A percentile compares a stretch with the other conserved stretches of the same genome.
Conservation (phyloP, 2,329 filamentous ascomycete genomes). For the Pseudogymnoascus sp. region DNA sequence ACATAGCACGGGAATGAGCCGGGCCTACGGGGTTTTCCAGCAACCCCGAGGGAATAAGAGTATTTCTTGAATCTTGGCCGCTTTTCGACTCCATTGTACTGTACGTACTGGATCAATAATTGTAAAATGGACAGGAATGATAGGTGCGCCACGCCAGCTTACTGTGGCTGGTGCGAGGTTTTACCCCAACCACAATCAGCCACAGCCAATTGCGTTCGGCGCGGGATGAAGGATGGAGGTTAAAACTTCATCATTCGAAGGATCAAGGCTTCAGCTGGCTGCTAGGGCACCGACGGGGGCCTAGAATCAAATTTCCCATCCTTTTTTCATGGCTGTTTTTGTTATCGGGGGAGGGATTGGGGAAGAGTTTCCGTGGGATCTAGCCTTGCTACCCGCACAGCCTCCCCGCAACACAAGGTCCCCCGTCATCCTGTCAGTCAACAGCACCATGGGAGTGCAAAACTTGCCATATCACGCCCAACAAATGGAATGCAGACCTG, state of each 20-base stretch:
- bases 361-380: background rate
- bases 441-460: background rate
- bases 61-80: background rate
- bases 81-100: background rate
- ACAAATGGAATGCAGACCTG: background rate
- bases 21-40: background rate
- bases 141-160: background rate
- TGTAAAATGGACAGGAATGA: background rate
- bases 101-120: background rate
- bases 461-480: background rate
- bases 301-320: background rate
- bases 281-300: background rate
- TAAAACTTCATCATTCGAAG: background rate
- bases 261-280: background rate
- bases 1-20: background rate
- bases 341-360: background rate
- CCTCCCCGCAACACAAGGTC: background rate
- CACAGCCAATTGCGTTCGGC: background rate
- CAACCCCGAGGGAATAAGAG: background rate
- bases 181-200: background rate
- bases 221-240: background rate
- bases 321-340: background rate
- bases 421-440: background rate
- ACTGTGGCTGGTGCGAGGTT: conserved; percentile 1
- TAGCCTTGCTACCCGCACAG: background rate